Percentiles rank a stretch among this genome's conserved stretches.
Conservation (phyloP, 352 stramenopile genomes). For the Pythium sp. region DNA sequence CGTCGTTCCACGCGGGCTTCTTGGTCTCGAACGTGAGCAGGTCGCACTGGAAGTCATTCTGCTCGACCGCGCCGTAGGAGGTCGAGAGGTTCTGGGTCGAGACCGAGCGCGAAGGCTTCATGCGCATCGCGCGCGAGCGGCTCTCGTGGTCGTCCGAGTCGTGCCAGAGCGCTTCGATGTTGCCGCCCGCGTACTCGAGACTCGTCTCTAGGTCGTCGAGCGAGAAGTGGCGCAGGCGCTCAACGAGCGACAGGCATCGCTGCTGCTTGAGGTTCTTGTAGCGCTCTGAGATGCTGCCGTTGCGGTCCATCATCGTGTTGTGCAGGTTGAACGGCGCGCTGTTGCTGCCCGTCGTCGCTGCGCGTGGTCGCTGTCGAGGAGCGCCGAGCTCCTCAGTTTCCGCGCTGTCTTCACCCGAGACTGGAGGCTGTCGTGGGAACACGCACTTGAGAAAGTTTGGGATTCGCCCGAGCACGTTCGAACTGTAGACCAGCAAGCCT, state of each 20-base stretch:
- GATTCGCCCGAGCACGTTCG: slow-evolving; percentile 76
- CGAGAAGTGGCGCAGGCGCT: slow-evolving; percentile 54
- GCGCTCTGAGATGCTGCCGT: slow-evolving; percentile 52
- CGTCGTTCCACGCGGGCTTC: slow-evolving; percentile 83
- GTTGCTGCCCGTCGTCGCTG: slow-evolving; percentile 25
- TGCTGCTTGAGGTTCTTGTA: slow-evolving; percentile 58
- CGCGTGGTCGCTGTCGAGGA: slow-evolving; percentile 9
- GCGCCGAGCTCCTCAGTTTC: slow-evolving; percentile 4
- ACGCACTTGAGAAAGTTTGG: slow-evolving; percentile 73
- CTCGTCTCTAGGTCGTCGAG: slow-evolving; percentile 51
- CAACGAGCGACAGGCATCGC: slow-evolving; percentile 43
- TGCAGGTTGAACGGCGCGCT: slow-evolving; percentile 47
- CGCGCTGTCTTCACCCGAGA: slow-evolving; percentile 7
- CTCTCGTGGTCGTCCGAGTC: slow-evolving; percentile 54
- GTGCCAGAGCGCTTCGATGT: slow-evolving; percentile 32
- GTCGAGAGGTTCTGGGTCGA: slow-evolving; percentile 28
- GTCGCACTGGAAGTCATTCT: slow-evolving; percentile 74
- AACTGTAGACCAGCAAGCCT: slow-evolving; percentile 69
- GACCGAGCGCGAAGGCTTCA: slow-evolving; percentile 28
- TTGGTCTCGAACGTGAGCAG: slow-evolving; percentile 82
- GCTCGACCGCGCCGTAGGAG: slow-evolving; percentile 64
- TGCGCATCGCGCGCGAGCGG: slow-evolving; percentile 31
- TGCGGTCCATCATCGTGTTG: slow-evolving; percentile 43
- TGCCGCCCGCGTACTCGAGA: slow-evolving; percentile 35
- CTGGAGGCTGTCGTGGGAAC: slow-evolving; percentile 33